Evolutionary conservation across 257 asterid genomes (phyloP).

Genomic region (Asclepias syriaca): DNA sequence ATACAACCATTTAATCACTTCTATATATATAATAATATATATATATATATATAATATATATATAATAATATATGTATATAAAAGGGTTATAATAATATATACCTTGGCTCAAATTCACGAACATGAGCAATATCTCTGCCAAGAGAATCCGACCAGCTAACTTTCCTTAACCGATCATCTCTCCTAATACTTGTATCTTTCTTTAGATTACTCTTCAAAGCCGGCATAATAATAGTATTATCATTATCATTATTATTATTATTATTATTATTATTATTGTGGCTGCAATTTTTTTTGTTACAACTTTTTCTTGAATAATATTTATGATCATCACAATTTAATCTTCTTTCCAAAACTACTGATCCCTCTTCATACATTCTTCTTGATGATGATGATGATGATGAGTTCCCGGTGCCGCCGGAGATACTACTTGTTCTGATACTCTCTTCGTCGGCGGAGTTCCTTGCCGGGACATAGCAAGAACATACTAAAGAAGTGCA

Average conservation of each 20-base stretch:
- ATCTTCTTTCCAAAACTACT: constrained; percentile 9
- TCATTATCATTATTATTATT: neutral
- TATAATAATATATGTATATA: neutral
- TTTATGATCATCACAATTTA: constrained; percentile 14
- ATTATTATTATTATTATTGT: neutral
- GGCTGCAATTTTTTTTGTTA: too few species aligned
- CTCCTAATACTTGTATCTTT: constrained; percentile 24
- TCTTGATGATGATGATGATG: neutral
- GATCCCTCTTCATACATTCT: neutral
- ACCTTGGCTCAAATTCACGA: constrained; percentile 73
- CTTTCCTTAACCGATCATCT: constrained; percentile 29
- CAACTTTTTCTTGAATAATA: neutral
- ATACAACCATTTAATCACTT: neutral
- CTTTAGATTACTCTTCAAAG: constrained; percentile 62
- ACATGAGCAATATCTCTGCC: constrained; percentile 64
- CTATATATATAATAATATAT: too few species aligned
- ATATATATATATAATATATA: neutral
- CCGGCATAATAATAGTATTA: constrained; percentile 22
- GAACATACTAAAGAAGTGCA: constrained; percentile 62
- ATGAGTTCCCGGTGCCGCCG: too few species aligned
- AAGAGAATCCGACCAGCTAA: constrained; percentile 65
- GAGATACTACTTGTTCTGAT: neutral
- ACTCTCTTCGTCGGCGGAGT: constrained; percentile 43
- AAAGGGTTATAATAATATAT: neutral
- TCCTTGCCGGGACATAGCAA: constrained; percentile 56